Base-by-base conservation (phyloP, 2,329 filamentous ascomycete genomes). In the Colletotrichum somersetense region DNA sequence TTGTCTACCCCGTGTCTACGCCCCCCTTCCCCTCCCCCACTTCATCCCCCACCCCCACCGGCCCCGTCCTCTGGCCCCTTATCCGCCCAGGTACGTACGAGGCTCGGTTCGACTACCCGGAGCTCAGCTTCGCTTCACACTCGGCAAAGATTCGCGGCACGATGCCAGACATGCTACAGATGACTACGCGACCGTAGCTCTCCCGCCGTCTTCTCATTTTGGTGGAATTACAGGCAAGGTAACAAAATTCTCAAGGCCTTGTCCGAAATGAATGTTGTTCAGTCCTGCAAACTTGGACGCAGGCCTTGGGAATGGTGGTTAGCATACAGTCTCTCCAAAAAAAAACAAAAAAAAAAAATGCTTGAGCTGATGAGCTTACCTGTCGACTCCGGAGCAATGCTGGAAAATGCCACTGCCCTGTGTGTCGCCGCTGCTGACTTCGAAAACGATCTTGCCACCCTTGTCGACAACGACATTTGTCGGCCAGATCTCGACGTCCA, bases 401-500 rank as follows among this genome's bases (percentile, higher is more conserved):
- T 81, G 79, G 77, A 91, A 91, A 33, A 89, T 83, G 0, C 88
- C 89, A 44, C 83, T 85, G 0, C 89, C 89, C 73, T 91, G 88
- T 0, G 89, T 91, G 78, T 91, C 89, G 1, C 86, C 86, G 55
- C 82, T 84, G 7, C 83, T 79, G 3, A 91, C 81, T 77, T 91
- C 89, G 53, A 91, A 84, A 2, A 90, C 83, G 20, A 91, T 75
- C 75, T 81, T 85, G 0, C 83, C 86, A 0, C 89, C 89, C 44
- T 78, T 77, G 33, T 79, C 78, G 12, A 80, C 74, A 38, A 91
- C 80, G 0, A 91, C 88, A 72, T 89, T 90, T 0, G 89, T 91
- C 0, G 90, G 89, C 90, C 89, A 92, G 0, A 92, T 78, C 77
- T 92, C 90, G 0, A 92, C 82, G 73, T 92, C 89, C 0, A 91